Conservation (phyloP, 345 rosid genomes). For the Theobroma cacao region DNA sequence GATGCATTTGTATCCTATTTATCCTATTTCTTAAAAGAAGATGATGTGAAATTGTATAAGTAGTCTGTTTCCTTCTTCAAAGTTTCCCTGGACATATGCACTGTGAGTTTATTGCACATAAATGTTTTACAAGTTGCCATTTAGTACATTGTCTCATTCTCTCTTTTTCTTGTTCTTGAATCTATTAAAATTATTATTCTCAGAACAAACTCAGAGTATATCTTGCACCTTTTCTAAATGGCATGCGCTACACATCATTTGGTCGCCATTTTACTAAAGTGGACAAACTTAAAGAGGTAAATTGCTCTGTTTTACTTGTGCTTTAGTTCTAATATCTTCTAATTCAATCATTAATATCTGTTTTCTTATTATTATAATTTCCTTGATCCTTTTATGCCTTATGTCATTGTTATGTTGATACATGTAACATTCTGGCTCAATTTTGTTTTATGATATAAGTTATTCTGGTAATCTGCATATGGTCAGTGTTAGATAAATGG, state of each 20-base stretch:
- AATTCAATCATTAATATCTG: background rate
- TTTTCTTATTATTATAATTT: background rate
- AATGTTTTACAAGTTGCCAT: background rate
- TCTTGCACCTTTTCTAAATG: slow-evolving; percentile 81
- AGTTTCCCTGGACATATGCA: background rate
- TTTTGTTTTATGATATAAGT: background rate
- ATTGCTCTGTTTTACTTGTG: background rate
- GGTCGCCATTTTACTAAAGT: slow-evolving; percentile 95
- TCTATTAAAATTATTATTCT: slow-evolving; percentile 21
- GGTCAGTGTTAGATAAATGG: background rate
- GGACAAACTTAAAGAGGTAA: slow-evolving; percentile 84
- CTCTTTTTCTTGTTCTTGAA: background rate
- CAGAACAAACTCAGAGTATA: slow-evolving; percentile 80
- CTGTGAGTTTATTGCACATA: background rate
- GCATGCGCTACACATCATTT: slow-evolving; percentile 79
- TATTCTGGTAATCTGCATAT: background rate
- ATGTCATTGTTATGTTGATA: background rate
- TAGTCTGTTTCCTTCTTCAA: background rate
- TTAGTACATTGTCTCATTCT: background rate
- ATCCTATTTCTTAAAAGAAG: background rate
- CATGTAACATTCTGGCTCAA: background rate
- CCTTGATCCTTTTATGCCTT: background rate
- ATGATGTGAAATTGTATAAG: background rate
- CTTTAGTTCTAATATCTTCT: background rate
- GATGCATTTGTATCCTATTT: background rate